Evolutionary conservation across 768 basidiomycete species (phyloP).

Genomic region (Roridomyces roridus): DNA sequence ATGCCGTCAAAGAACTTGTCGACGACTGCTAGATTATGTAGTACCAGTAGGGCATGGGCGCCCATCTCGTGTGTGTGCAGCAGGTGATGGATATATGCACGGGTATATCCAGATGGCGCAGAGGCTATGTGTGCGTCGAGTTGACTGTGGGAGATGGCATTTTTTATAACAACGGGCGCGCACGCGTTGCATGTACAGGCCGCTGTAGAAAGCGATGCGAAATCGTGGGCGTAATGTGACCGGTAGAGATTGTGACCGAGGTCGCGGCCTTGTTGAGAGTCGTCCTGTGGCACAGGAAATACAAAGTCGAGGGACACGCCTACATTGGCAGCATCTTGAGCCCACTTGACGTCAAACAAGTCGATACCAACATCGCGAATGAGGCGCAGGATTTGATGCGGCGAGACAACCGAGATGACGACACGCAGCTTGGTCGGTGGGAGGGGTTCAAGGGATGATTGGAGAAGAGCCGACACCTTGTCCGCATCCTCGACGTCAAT

Average conservation of each 20-base stretch:
- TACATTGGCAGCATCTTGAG: slow-evolving; percentile 64
- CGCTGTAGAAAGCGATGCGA: slow-evolving; percentile 50
- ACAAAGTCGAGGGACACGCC: slow-evolving; percentile 82
- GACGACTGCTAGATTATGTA: slow-evolving; percentile 79
- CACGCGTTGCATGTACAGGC: slow-evolving; percentile 65
- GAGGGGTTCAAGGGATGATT: slow-evolving; percentile 63
- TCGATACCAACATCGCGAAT: slow-evolving; percentile 73
- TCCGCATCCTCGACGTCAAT: slow-evolving; percentile 31
- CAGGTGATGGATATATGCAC: slow-evolving; percentile 84
- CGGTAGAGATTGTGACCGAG: slow-evolving; percentile 82
- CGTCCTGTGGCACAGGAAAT: slow-evolving; percentile 56
- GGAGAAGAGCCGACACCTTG: slow-evolving; percentile 49
- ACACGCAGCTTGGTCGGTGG: slow-evolving; percentile 67
- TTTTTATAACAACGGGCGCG: slow-evolving; percentile 46
- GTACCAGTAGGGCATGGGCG: slow-evolving; percentile 73
- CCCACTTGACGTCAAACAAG: slow-evolving; percentile 79
- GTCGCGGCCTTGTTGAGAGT: slow-evolving; percentile 38
- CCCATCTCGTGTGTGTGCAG: slow-evolving; percentile 92
- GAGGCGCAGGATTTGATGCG: slow-evolving; percentile 78
- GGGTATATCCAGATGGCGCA: slow-evolving; percentile 41
- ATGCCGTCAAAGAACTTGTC: slow-evolving; percentile 69
- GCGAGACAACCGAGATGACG: slow-evolving; percentile 59
- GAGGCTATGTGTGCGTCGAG: slow-evolving; percentile 36
- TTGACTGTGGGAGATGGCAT: slow-evolving; percentile 50
- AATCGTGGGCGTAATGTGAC: slow-evolving; percentile 62